Conservation (phyloP, 352 stramenopile genomes). For the Phytopythium sindhum region DNA sequence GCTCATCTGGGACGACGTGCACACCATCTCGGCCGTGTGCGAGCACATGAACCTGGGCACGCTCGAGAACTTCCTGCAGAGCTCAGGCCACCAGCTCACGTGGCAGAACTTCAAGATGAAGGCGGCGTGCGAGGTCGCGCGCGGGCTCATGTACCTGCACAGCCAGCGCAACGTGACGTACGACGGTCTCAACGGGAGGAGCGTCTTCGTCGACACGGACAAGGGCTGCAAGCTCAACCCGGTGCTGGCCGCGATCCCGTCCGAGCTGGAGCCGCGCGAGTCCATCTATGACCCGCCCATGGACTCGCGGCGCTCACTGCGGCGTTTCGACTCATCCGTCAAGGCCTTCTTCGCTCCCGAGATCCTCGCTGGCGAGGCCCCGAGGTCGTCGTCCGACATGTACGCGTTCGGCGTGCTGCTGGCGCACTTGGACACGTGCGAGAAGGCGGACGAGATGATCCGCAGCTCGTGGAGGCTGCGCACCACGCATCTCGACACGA, state of each 20-base stretch:
- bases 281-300: constrained; percentile 14
- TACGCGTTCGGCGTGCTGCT: constrained; percentile 74
- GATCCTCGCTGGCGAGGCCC: constrained; percentile 40
- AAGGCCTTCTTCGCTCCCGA: constrained; percentile 56
- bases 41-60: constrained; percentile 73
- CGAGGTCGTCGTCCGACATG: constrained; percentile 57
- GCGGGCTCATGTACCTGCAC: constrained; percentile 76
- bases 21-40: constrained; percentile 61
- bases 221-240: constrained; percentile 83
- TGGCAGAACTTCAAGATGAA: constrained; percentile 82
- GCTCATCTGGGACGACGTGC: constrained; percentile 55
- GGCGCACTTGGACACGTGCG: constrained; percentile 49
- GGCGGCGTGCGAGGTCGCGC: constrained; percentile 57
- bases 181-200: constrained; percentile 62
- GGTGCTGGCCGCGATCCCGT: constrained; percentile 57
- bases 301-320: constrained; percentile 23
- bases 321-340: constrained; percentile 21
- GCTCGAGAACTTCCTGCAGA: constrained; percentile 52
- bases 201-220: constrained; percentile 62
- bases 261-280: constrained; percentile 14
- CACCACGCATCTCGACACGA: constrained; percentile 30
- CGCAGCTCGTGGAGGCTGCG: constrained; percentile 52
- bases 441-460: constrained; percentile 65
- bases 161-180: constrained; percentile 68
- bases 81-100: constrained; percentile 33